phyloP scores from a whole-genome alignment of 148 eudicot genomes.

The Silene uniflora region DNA sequence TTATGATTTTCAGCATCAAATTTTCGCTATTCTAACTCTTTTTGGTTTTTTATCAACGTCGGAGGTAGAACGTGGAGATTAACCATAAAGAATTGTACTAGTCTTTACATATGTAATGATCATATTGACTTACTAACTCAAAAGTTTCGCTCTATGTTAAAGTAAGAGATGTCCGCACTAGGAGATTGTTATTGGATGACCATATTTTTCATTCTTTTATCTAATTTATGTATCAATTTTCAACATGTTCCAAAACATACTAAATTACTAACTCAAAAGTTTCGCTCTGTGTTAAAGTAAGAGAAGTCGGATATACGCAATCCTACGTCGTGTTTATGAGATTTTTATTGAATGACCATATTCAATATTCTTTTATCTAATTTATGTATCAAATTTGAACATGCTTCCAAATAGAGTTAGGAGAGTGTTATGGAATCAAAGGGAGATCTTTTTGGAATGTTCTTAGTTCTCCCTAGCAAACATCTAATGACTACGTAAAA shows the following conservation, averaged over 20 bases:
- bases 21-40: background rate
- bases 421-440: background rate
- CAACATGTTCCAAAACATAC: too few relatives aligned
- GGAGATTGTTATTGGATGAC: too few relatives aligned
- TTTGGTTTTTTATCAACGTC: background rate
- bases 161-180: too few relatives aligned
- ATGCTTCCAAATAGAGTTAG: background rate
- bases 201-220: too few relatives aligned
- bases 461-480: slow-evolving; percentile 1
- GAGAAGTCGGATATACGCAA: background rate
- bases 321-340: too few relatives aligned
- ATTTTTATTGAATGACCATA: too few relatives aligned
- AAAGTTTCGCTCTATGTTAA: too few relatives aligned
- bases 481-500: background rate
- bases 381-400: background rate
- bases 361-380: background rate
- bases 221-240: too few relatives aligned
- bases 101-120: background rate
- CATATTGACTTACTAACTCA: too few relatives aligned
- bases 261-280: background rate
- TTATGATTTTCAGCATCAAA: slow-evolving; percentile 5
- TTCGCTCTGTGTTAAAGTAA: background rate
- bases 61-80: background rate
- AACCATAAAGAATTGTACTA: background rate
- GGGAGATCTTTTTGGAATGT: background rate